These are phyloP conservation scores for Phytopythium helicoides DNA, from an alignment of 352 stramenopile species.

Conservation along the genomic window DNA sequence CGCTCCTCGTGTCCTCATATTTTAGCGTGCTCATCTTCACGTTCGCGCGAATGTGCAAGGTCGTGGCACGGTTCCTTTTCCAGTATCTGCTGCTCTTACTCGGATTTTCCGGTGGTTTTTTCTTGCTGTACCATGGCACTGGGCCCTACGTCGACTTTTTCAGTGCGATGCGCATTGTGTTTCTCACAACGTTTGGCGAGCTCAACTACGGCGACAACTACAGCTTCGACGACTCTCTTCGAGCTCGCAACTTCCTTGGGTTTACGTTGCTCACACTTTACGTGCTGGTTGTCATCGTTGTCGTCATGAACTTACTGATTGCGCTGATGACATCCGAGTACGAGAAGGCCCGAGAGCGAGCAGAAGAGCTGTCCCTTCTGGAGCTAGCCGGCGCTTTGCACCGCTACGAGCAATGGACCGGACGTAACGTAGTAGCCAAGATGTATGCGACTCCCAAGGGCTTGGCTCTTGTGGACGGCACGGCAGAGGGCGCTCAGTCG, in stretches of 20 bases:
- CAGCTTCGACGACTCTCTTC: constrained; percentile 31
- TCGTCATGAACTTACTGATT: constrained; percentile 51
- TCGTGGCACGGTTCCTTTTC: constrained; percentile 49
- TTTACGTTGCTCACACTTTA: constrained; percentile 48
- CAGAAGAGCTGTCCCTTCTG: constrained; percentile 46
- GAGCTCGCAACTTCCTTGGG: constrained; percentile 33
- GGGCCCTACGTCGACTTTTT: constrained; percentile 42
- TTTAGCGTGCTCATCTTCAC: constrained; percentile 66
- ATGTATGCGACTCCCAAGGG: constrained; percentile 36
- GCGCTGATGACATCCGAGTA: constrained; percentile 65
- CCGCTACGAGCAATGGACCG: constrained; percentile 57
- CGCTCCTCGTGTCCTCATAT: constrained; percentile 49
- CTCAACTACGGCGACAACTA: constrained; percentile 60
- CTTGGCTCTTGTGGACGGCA: constrained; percentile 24
- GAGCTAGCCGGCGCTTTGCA: constrained; percentile 45
- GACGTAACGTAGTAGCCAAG: constrained; percentile 24
- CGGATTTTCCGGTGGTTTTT: constrained; percentile 44
- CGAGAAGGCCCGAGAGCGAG: constrained; percentile 46
- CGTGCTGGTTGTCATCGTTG: constrained; percentile 54
- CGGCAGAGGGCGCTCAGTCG: constrained; percentile 13
- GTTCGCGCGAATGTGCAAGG: constrained; percentile 60
- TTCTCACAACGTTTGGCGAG: constrained; percentile 56
- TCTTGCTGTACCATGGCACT: constrained; percentile 43
- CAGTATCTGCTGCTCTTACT: constrained; percentile 50
- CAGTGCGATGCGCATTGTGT: constrained; percentile 48